Base-by-base conservation (phyloP, 2,329 filamentous ascomycete species). In the Arthrobotrys pseudoclavata region DNA sequence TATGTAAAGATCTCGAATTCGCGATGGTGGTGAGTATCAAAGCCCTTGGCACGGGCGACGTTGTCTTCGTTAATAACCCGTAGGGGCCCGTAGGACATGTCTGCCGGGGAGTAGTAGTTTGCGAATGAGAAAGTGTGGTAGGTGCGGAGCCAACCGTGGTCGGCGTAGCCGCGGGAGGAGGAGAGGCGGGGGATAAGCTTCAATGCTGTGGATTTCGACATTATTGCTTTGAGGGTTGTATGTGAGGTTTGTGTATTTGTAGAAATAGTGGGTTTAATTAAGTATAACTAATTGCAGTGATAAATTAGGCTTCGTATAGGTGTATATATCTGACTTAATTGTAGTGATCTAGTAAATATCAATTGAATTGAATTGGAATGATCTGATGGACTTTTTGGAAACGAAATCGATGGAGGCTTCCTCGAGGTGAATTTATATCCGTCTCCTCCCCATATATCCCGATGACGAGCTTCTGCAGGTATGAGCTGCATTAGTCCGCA, bases 1-100 rank as follows among this genome's bases (percentile, higher is more conserved):
- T 97, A 96, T 82, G 88, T 91, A 87, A 95, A 96, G 85, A 97
- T 97, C 84, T 96, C 92, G 83, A 93, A 94, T 83, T 97, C 92
- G 79, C 91, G 88, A 84, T 97, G 94, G 26, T 90, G 90, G 83
- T 97, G 94, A 0, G 92, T 94, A 3, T 93, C 92, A 85, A 97
- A 97, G 3, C 93, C 93, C 9, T 87, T 89, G 76, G 89, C 88
- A 29, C 90, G 85, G 81, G 89, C 88, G 37, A 97, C 93, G 37
- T 92, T 91, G 83, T 97, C 93, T 85, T 97, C 93, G 82, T 97
- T 97, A 82, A 97, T 90, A 45, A 97, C 93, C 70, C 93, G 89
- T 55, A 97, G 87, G 26, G 90, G 88, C 6, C 94, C 93, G 82
- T 92, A 96, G 79, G 88, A 87, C 53, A 87, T 87, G 85, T 89